Conservation (phyloP, 1,139 yeast species). For the Pichia sp. region DNA sequence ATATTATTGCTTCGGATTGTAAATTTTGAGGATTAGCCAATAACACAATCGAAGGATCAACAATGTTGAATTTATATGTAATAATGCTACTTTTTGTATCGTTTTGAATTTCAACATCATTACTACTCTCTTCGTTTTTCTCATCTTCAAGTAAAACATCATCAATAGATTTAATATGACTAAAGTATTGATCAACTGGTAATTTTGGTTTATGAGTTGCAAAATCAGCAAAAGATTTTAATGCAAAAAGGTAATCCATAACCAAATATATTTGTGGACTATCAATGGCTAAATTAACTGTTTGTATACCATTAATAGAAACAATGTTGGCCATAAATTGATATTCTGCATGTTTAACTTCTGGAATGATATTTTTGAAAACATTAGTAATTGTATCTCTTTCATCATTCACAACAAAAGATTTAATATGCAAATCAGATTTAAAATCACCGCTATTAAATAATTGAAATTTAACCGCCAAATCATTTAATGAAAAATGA, state of each 20-base stretch:
- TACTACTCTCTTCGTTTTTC: constrained; percentile 3
- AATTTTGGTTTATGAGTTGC: constrained; percentile 27
- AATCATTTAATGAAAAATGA: constrained; percentile 54
- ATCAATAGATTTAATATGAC: constrained; percentile 10
- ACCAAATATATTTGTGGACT: constrained; percentile 80
- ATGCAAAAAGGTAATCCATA: constrained; percentile 73
- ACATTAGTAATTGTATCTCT: constrained; percentile 56
- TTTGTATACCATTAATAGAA: constrained; percentile 33
- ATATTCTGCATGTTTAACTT: constrained; percentile 51
- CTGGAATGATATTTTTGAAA: constrained; percentile 78
- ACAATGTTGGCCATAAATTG: constrained; percentile 61
- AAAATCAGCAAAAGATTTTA: constrained; percentile 55
- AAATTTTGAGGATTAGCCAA: constrained; percentile 69
- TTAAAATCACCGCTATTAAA: constrained; percentile 50
- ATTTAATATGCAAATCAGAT: constrained; percentile 57
- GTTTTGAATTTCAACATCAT: neutral
- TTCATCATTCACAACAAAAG: constrained; percentile 74
- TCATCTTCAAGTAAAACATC: constrained; percentile 8
- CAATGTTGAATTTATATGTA: constrained; percentile 56
- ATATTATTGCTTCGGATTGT: constrained; percentile 82
- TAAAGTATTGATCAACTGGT: constrained; percentile 8
- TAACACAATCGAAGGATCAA: constrained; percentile 72
- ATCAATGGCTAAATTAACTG: constrained; percentile 58
- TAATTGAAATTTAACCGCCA: constrained; percentile 46
- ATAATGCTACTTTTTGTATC: too few relatives aligned